Conservation (phyloP, 2,329 filamentous ascomycete species). For the Diaporthe longicolla region DNA sequence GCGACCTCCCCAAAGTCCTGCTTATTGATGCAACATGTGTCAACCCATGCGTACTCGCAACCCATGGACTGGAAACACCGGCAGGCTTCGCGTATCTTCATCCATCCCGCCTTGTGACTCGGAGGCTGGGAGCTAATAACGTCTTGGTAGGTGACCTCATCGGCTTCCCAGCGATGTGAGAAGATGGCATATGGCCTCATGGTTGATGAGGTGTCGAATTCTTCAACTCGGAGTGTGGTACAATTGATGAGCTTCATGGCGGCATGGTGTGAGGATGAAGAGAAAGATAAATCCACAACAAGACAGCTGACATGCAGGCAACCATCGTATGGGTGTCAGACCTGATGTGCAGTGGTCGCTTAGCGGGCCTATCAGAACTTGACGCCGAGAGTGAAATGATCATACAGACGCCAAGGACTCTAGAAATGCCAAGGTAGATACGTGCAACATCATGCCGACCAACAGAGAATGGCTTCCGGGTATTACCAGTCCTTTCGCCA, state of each 20-base stretch:
- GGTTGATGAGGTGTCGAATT: background rate
- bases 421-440: background rate
- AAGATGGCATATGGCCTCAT: background rate
- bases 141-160: background rate
- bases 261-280: background rate
- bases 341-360: background rate
- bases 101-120: background rate
- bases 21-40: background rate
- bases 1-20: background rate
- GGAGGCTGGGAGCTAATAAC: background rate
- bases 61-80: background rate
- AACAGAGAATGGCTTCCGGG: background rate
- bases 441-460: background rate
- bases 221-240: slow-evolving; percentile 9
- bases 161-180: slow-evolving; percentile 1
- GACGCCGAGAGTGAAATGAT: background rate
- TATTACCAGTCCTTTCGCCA: background rate
- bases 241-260: slow-evolving; percentile 2
- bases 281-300: too few species aligned
- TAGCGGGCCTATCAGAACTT: background rate
- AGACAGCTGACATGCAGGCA: background rate
- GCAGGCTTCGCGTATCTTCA: background rate
- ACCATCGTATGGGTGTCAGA: background rate
- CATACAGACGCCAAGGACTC: background rate
- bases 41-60: background rate